Percentiles rank a stretch among this genome's conserved stretches.
Evolutionary conservation across 140 eudicot genomes (phyloP).

Genomic region (Senecio squalidus): DNA sequence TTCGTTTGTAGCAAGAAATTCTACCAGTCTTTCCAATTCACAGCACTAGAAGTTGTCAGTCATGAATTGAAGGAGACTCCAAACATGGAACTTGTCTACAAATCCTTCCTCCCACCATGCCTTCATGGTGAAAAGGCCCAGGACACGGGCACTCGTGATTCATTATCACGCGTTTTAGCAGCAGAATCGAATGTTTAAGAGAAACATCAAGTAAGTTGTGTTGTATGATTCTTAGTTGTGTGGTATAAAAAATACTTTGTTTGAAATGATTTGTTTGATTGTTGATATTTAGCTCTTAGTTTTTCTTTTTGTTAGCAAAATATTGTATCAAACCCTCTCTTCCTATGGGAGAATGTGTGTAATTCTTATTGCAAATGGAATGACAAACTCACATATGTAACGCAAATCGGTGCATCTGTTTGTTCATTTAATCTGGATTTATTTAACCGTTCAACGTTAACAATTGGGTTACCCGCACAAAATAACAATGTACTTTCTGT

Average conservation of each 20-base stretch:
- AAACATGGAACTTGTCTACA: conserved; percentile 60
- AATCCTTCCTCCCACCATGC: conserved; percentile 52
- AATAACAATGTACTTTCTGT: no score
- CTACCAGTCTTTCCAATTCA: conserved; percentile 50
- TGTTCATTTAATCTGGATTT: no score
- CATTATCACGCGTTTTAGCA: no score
- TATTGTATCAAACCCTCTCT: no score
- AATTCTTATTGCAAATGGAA: conserved; percentile 18
- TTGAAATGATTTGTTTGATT: not conserved
- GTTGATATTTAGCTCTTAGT: no score
- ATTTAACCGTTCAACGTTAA: no score
- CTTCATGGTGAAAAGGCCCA: not conserved
- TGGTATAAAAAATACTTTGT: not conserved
- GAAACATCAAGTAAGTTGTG: not conserved
- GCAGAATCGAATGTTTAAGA: not conserved
- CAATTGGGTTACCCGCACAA: no score
- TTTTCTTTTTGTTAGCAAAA: no score
- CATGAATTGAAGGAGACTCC: conserved; percentile 56
- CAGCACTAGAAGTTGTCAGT: conserved; percentile 62
- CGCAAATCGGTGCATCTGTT: not conserved
- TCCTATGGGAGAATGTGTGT: conserved; percentile 57
- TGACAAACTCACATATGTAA: conserved; percentile 4
- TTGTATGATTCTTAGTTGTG: not conserved
- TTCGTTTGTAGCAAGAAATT: conserved; percentile 59
- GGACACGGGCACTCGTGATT: no score